These are phyloP conservation scores for Artomyces pyxidatus DNA, from an alignment of 768 basidiomycete species.

Conservation along the genomic window DNA sequence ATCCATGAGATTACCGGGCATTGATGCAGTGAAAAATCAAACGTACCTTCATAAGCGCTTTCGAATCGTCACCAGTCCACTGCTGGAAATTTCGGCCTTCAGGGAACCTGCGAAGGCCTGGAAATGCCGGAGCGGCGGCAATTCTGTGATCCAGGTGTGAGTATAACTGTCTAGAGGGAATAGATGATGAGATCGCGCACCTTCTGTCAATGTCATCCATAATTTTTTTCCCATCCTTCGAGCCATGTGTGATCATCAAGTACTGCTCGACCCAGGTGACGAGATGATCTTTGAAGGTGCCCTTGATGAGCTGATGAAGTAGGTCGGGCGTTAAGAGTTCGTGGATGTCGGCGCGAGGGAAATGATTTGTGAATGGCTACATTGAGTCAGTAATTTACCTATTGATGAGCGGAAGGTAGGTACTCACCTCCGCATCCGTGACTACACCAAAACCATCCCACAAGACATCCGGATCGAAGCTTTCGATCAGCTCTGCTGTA, in stretches of 20 bases:
- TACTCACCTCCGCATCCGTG: conserved; percentile 18
- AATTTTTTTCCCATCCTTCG: conserved; percentile 13
- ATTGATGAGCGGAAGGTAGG: background rate
- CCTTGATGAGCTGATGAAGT: conserved; percentile 26
- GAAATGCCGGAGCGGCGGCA: conserved; percentile 12
- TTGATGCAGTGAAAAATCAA: background rate
- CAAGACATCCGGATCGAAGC: conserved; percentile 11
- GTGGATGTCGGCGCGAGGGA: conserved; percentile 27
- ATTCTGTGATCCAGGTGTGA: conserved; percentile 10
- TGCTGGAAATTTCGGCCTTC: conserved; percentile 17
- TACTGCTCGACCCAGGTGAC: conserved; percentile 26
- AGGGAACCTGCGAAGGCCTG: conserved; percentile 12
- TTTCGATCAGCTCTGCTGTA: conserved; percentile 14
- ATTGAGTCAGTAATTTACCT: background rate
- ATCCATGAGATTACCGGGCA: background rate
- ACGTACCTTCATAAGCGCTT: conserved; percentile 18
- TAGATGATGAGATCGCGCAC: conserved; percentile 12
- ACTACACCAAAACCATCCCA: conserved; percentile 24
- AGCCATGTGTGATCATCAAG: conserved; percentile 10
- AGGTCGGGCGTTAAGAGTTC: conserved; percentile 23
- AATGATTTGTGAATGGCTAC: conserved; percentile 29
- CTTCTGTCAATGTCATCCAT: conserved; percentile 25
- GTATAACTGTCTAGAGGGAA: background rate
- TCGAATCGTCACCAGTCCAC: conserved; percentile 19
- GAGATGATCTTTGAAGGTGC: conserved; percentile 28